Percentiles rank a stretch among this genome's conserved stretches.
phyloP scores from a whole-genome alignment of 345 rosid species.

The Hibiscus mutabilis region DNA sequence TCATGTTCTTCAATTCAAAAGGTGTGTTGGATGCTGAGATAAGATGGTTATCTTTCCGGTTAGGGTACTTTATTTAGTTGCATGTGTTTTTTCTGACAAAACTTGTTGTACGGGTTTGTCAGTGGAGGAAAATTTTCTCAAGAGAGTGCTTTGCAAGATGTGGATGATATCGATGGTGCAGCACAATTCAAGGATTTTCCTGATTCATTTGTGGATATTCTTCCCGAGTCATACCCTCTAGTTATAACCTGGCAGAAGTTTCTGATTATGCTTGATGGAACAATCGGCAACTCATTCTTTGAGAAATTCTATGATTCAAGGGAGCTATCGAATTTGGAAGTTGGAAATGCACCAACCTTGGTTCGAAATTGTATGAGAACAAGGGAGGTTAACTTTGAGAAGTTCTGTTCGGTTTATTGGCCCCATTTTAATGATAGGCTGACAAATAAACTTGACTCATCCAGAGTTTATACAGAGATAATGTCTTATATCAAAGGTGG shows the following conservation, averaged over 20 bases:
- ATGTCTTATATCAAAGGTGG: constrained; percentile 53
- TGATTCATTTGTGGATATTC: constrained; percentile 33
- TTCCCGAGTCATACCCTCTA: constrained; percentile 33
- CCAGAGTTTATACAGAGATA: constrained; percentile 46
- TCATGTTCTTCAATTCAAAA: constrained; percentile 36
- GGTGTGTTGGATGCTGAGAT: constrained; percentile 18
- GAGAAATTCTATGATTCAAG: constrained; percentile 31
- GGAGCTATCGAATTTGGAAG: constrained; percentile 7
- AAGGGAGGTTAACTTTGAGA: constrained; percentile 41
- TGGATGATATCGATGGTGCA: constrained; percentile 25
- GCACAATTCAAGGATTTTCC: constrained; percentile 35
- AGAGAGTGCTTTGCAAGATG: constrained; percentile 16
- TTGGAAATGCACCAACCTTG: constrained; percentile 17
- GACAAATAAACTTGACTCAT: constrained; percentile 36
- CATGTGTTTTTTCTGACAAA: background rate
- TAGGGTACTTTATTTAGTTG: background rate
- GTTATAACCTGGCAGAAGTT: constrained; percentile 47
- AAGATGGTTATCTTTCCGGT: background rate
- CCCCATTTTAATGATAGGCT: constrained; percentile 33
- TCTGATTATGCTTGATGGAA: constrained; percentile 55
- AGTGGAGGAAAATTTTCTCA: constrained; percentile 18
- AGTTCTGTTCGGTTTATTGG: constrained; percentile 43
- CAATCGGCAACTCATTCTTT: constrained; percentile 41
- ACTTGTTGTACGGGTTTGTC: constrained; percentile 24
- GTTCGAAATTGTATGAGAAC: constrained; percentile 28